phyloP scores from a whole-genome alignment of 805 yeast species.

The Ogataea parapolymorpha region DNA sequence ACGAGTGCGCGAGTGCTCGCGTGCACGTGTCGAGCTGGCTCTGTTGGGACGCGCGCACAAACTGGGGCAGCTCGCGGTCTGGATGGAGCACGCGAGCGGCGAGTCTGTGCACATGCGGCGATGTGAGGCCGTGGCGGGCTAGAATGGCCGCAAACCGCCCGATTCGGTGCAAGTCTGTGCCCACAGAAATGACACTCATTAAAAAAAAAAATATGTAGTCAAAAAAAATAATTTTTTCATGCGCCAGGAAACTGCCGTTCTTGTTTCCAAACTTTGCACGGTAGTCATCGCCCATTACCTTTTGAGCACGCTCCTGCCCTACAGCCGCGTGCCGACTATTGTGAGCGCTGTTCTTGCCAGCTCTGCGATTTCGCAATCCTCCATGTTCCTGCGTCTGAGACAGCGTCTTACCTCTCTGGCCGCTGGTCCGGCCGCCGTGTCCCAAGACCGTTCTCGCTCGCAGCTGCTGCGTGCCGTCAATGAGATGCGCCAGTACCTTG shows the following conservation, averaged over 20 bases:
- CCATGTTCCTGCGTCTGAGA: conserved; percentile 21
- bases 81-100: conserved; percentile 51
- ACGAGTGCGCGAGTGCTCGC: conserved; percentile 48
- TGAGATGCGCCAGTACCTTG: conserved; percentile 45
- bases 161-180: conserved; percentile 52
- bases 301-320: conserved; percentile 22
- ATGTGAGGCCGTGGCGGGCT: conserved; percentile 31
- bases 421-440: conserved; percentile 3
- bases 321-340: conserved; percentile 19
- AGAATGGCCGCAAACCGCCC: conserved; percentile 46
- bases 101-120: conserved; percentile 37
- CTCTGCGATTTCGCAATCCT: conserved; percentile 26
- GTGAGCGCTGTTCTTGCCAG: conserved; percentile 29
- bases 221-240: background rate
- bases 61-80: conserved; percentile 36
- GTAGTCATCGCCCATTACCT: conserved; percentile 22
- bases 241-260: conserved; percentile 17
- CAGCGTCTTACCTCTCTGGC: conserved; percentile 8
- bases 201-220: background rate
- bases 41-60: conserved; percentile 16
- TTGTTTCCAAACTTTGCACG: conserved; percentile 30
- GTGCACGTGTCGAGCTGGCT: conserved; percentile 29
- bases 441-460: conserved; percentile 20
- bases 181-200: conserved; percentile 27
- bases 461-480: conserved; percentile 38